phyloP scores from a whole-genome alignment of 495 filamentous ascomycete genomes.

The Penicillium waksmanii region DNA sequence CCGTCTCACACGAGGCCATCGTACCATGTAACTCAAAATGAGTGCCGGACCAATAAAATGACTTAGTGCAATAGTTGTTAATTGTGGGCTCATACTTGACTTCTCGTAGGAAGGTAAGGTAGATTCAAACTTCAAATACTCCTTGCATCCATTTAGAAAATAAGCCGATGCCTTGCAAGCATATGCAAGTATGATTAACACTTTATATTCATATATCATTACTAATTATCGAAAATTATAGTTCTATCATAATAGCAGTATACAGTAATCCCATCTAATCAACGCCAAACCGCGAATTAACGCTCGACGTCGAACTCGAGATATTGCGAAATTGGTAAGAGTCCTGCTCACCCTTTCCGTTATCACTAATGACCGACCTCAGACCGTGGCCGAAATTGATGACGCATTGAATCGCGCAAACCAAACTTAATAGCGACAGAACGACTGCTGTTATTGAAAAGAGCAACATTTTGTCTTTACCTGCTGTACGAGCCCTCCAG shows the following conservation, averaged over 20 bases:
- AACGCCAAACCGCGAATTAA: neutral
- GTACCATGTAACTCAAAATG: too few relatives aligned
- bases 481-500: slow-evolving; percentile 13
- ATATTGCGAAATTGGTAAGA: slow-evolving; percentile 3
- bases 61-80: too few relatives aligned
- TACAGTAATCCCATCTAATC: neutral
- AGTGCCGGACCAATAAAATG: too few relatives aligned
- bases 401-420: slow-evolving; percentile 18
- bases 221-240: neutral
- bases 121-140: too few relatives aligned
- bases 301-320: neutral
- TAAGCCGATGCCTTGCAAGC: too few relatives aligned
- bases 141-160: too few relatives aligned
- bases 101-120: too few relatives aligned
- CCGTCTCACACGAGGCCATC: too few relatives aligned
- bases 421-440: slow-evolving; percentile 12
- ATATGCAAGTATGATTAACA: neutral
- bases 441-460: slow-evolving; percentile 20
- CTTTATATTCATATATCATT: neutral
- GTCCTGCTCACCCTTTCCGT: neutral
- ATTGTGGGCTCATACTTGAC: too few relatives aligned
- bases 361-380: slow-evolving; percentile 3
- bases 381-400: slow-evolving; percentile 23
- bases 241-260: neutral
- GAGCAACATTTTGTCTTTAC: slow-evolving; percentile 28